Evolutionary conservation across 164 flowering plant species (phyloP).

Genomic region (Aristolochia californica): DNA sequence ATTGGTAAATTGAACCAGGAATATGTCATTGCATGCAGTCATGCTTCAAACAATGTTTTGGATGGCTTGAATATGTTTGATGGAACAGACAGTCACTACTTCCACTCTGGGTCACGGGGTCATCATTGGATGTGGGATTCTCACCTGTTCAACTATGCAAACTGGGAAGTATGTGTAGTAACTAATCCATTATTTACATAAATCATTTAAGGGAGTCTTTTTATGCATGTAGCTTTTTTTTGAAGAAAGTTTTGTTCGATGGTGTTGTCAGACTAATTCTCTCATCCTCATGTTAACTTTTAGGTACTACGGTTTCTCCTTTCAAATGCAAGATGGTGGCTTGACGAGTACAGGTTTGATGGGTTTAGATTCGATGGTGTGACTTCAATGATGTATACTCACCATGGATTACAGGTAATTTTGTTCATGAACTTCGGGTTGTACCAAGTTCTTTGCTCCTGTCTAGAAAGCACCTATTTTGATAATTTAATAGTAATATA

Average conservation of each 20-base stretch:
- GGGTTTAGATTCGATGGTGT: constrained; percentile 99
- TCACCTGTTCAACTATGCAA: constrained; percentile 94
- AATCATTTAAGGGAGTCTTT: not conserved
- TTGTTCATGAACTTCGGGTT: no score
- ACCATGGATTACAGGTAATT: constrained; percentile 87
- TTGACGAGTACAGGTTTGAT: constrained; percentile 95
- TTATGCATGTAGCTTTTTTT: no score
- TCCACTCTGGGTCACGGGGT: constrained; percentile 94
- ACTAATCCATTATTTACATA: not conserved
- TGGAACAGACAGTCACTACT: constrained; percentile 88
- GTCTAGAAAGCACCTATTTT: no score
- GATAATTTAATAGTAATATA: no score
- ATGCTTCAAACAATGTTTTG: constrained; percentile 78
- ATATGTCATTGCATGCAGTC: constrained; percentile 44
- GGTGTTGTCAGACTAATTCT: constrained; percentile 1
- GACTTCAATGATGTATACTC: constrained; percentile 99
- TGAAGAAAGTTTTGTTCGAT: not conserved
- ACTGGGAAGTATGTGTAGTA: constrained; percentile 77
- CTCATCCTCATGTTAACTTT: constrained; percentile 7
- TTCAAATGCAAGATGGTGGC: constrained; percentile 99
- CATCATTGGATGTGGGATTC: constrained; percentile 99
- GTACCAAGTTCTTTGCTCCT: no score
- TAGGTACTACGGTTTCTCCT: constrained; percentile 89
- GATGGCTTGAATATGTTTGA: constrained; percentile 99
- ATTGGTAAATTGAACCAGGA: not conserved